A percentile compares a stretch with the other conserved stretches of the same genome.
These are phyloP conservation scores for Plasmopara muralis DNA, from an alignment of 352 stramenopile genomes.

Conservation along the genomic window DNA sequence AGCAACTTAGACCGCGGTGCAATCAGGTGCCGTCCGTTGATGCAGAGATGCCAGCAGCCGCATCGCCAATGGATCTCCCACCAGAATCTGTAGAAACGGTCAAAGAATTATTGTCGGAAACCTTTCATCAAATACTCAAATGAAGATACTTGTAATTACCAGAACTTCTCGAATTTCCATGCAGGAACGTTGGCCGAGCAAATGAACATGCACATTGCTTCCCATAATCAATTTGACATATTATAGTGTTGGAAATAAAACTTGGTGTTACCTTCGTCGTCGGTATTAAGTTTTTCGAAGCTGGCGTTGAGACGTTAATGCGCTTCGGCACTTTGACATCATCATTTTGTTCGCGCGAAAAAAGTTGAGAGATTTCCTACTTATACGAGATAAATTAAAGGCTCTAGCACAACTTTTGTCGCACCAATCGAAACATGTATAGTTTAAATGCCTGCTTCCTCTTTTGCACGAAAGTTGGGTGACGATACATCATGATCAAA, in stretches of 20 bases:
- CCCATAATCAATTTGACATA: constrained; percentile 29
- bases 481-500: constrained; percentile 5
- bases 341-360: constrained; percentile 8
- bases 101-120: constrained; percentile 17
- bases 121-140: constrained; percentile 17
- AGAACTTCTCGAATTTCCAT: neutral
- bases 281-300: neutral
- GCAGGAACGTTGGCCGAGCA: constrained; percentile 3
- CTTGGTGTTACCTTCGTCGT: neutral
- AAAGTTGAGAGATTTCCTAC: constrained; percentile 17
- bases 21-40: constrained; percentile 22
- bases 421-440: constrained; percentile 33
- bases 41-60: constrained; percentile 26
- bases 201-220: constrained; percentile 23
- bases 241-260: constrained; percentile 10
- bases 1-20: constrained; percentile 34
- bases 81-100: constrained; percentile 8
- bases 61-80: constrained; percentile 17
- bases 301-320: neutral
- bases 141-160: constrained; percentile 10
- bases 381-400: constrained; percentile 20
- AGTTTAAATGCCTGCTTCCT: constrained; percentile 20
- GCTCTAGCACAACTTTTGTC: constrained; percentile 20
- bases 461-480: neutral
- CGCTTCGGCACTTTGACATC: neutral